Evolutionary conservation across 179 eudicot species (phyloP).

Genomic region (Kewa caespitosa): DNA sequence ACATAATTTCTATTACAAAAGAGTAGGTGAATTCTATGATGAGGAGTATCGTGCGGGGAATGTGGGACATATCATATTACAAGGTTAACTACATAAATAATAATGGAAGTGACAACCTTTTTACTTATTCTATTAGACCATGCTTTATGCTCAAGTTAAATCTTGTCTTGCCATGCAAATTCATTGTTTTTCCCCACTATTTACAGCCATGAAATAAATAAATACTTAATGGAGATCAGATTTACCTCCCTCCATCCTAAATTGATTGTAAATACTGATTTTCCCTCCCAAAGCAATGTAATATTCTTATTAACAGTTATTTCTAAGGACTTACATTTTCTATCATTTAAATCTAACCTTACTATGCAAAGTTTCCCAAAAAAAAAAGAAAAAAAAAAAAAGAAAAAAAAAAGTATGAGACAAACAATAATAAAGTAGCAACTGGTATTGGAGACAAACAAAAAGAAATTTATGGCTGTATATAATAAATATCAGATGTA

Average conservation of each 20-base stretch:
- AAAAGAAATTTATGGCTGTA: no score
- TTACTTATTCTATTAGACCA: conserved; percentile 25
- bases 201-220: not conserved
- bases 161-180: not conserved
- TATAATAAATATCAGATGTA: no score
- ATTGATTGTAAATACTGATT: no score
- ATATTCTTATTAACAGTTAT: no score
- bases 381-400: no score
- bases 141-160: conserved; percentile 29
- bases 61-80: conserved; percentile 15
- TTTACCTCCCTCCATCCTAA: no score
- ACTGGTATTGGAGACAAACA: not conserved
- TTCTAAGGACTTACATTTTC: no score
- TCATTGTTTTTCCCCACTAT: not conserved
- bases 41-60: conserved; percentile 19
- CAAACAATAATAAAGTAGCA: not conserved
- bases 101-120: conserved; percentile 14
- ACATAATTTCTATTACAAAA: not conserved
- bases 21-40: conserved; percentile 28
- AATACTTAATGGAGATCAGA: not conserved
- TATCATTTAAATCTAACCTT: no score
- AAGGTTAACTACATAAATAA: conserved; percentile 12
- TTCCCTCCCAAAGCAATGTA: no score
- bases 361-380: no score
- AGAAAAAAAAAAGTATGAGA: no score